A percentile compares a stretch with the other conserved stretches of the same genome.
phyloP scores from a whole-genome alignment of 1,284 basidiomycete genomes.

The Entoloma clypeatum region DNA sequence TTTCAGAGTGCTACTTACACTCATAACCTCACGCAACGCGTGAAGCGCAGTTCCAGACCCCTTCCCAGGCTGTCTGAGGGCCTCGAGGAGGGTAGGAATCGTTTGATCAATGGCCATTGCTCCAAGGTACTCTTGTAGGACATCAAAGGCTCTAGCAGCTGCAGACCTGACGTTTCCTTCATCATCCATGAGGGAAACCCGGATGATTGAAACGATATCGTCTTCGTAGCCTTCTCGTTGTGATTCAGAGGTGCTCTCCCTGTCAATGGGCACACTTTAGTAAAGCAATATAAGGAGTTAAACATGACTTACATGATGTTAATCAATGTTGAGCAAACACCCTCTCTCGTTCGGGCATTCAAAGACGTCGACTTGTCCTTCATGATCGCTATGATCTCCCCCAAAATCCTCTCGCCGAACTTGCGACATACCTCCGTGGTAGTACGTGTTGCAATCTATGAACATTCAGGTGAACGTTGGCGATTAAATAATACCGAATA shows the following conservation, averaged over 20 bases:
- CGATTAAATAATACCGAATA: constrained; percentile 11
- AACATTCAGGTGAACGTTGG: constrained; percentile 8
- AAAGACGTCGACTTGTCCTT: constrained; percentile 67
- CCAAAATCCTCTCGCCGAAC: constrained; percentile 91
- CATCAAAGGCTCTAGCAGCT: constrained; percentile 92
- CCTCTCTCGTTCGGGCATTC: constrained; percentile 77
- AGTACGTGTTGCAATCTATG: constrained; percentile 81
- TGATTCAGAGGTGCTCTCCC: constrained; percentile 80
- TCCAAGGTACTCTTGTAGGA: constrained; percentile 87
- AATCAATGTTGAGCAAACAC: constrained; percentile 84
- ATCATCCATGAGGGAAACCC: constrained; percentile 85
- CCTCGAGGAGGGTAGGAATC: constrained; percentile 92
- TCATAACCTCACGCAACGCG: constrained; percentile 93
- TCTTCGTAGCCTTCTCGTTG: constrained; percentile 92
- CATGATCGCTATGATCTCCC: constrained; percentile 80
- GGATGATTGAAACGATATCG: constrained; percentile 84
- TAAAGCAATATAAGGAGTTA: not conserved
- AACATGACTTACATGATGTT: constrained; percentile 73
- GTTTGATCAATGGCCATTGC: constrained; percentile 94
- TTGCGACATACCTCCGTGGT: constrained; percentile 90
- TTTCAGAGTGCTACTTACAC: constrained; percentile 46
- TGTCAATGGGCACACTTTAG: constrained; percentile 26
- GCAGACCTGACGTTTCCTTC: constrained; percentile 86
- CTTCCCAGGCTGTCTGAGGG: constrained; percentile 86
- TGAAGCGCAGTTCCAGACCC: constrained; percentile 93